Conservation (phyloP, 1,284 basidiomycete species). For the Heliocybe sulcata region DNA sequence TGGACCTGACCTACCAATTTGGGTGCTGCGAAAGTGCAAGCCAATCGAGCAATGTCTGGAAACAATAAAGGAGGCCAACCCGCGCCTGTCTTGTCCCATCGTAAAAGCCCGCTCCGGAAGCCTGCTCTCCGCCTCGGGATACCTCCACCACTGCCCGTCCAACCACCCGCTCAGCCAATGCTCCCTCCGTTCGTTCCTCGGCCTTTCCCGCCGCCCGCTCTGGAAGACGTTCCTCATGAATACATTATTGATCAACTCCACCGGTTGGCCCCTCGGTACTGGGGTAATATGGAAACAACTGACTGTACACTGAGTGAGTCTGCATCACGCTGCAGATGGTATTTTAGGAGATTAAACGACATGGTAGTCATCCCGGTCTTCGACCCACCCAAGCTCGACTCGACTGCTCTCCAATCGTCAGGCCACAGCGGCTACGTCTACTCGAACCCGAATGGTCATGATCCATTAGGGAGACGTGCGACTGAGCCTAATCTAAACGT, state of each 20-base stretch:
- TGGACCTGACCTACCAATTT: not conserved
- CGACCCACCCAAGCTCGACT: slow-evolving; percentile 24
- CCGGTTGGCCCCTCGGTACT: slow-evolving; percentile 56
- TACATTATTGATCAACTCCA: slow-evolving; percentile 66
- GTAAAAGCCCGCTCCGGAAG: slow-evolving; percentile 3
- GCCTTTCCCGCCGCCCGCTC: slow-evolving; percentile 54
- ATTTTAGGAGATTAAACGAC: not conserved
- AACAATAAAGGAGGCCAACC: slow-evolving; percentile 2
- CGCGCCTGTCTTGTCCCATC: not conserved
- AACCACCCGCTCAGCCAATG: slow-evolving; percentile 22
- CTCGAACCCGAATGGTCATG: slow-evolving; percentile 6
- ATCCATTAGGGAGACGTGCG: slow-evolving; percentile 35
- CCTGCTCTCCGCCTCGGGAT: slow-evolving; percentile 10
- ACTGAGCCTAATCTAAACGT: slow-evolving; percentile 43
- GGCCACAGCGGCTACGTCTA: slow-evolving; percentile 5
- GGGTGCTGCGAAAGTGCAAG: not conserved
- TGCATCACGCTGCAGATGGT: not conserved
- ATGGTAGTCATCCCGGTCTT: slow-evolving; percentile 45
- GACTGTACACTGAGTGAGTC: slow-evolving; percentile 67
- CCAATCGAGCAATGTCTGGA: not conserved
- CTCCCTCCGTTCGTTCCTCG: slow-evolving; percentile 39
- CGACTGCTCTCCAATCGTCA: slow-evolving; percentile 13
- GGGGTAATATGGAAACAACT: slow-evolving; percentile 64
- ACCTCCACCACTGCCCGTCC: slow-evolving; percentile 8
- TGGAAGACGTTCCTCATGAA: slow-evolving; percentile 57